A percentile compares a stretch with the other conserved stretches of the same genome.
Conservation (phyloP, 192 early-diverging fungal genomes). For the Coemansia sp. region DNA sequence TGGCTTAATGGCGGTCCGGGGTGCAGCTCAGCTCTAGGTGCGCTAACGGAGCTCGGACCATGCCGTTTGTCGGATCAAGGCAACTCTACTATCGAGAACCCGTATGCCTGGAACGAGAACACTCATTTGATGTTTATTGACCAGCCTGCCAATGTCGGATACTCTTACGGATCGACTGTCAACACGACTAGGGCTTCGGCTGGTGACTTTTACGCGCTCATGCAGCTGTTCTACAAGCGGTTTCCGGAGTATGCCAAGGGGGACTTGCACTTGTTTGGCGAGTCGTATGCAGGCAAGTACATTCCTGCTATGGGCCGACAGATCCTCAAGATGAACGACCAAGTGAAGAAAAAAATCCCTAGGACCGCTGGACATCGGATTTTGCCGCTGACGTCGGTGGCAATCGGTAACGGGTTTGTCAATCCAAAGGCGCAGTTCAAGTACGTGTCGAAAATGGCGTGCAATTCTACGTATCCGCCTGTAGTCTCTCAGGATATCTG, state of each 20-base stretch:
- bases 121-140: slow-evolving; percentile 80
- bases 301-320: slow-evolving; percentile 80
- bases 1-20: slow-evolving; percentile 86
- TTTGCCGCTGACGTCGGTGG: slow-evolving; percentile 68
- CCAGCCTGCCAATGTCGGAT: slow-evolving; percentile 88
- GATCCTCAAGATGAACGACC: slow-evolving; percentile 66
- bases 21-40: slow-evolving; percentile 68
- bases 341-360: neutral
- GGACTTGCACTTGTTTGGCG: slow-evolving; percentile 85
- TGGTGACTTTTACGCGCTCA: slow-evolving; percentile 78
- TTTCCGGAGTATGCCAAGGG: slow-evolving; percentile 70
- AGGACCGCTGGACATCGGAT: neutral
- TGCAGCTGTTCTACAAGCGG: slow-evolving; percentile 82
- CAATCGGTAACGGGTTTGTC: slow-evolving; percentile 89
- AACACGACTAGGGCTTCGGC: slow-evolving; percentile 69
- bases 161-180: slow-evolving; percentile 74
- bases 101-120: slow-evolving; percentile 84
- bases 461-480: slow-evolving; percentile 68
- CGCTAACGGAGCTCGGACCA: slow-evolving; percentile 80
- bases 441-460: slow-evolving; percentile 73
- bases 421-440: slow-evolving; percentile 79
- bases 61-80: slow-evolving; percentile 75
- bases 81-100: slow-evolving; percentile 65
- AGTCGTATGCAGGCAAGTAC: slow-evolving; percentile 87
- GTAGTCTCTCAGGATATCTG: slow-evolving; percentile 67